Evolutionary conservation across 1,284 basidiomycete genomes (phyloP).

Genomic region (Fomitopsis schrenkii): DNA sequence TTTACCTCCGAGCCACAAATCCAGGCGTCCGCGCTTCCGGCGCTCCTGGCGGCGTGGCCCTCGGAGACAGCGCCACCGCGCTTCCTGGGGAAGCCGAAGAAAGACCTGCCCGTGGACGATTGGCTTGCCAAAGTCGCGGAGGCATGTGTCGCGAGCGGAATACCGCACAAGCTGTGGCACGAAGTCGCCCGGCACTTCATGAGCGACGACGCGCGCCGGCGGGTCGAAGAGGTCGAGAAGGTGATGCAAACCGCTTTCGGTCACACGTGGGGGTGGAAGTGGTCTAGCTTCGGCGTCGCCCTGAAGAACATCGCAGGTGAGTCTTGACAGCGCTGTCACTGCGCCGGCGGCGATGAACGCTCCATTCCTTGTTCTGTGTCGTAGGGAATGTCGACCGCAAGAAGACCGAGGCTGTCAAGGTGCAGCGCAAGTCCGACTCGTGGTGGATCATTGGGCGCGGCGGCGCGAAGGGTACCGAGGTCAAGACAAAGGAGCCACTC

Average conservation of each 20-base stretch:
- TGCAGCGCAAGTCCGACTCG: slow-evolving; percentile 44
- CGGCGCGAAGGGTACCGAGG: slow-evolving; percentile 11
- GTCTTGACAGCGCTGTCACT: slow-evolving; percentile 24
- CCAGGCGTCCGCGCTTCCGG: neutral
- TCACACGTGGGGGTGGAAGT: slow-evolving; percentile 67
- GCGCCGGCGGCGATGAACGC: too few species aligned
- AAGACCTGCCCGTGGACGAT: slow-evolving; percentile 55
- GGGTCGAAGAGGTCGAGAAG: slow-evolving; percentile 59
- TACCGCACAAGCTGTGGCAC: slow-evolving; percentile 70
- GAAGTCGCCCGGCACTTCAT: slow-evolving; percentile 70
- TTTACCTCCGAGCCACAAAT: neutral
- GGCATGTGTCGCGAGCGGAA: slow-evolving; percentile 54
- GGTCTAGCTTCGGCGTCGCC: slow-evolving; percentile 70
- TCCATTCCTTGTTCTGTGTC: neutral
- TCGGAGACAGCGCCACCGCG: slow-evolving; percentile 30
- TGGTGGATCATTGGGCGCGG: slow-evolving; percentile 54
- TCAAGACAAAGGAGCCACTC: neutral
- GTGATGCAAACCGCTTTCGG: slow-evolving; percentile 65
- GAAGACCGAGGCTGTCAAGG: slow-evolving; percentile 52
- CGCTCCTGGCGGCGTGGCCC: neutral
- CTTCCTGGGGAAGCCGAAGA: slow-evolving; percentile 60
- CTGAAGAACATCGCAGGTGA: slow-evolving; percentile 72
- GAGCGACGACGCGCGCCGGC: slow-evolving; percentile 56
- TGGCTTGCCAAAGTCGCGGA: slow-evolving; percentile 63
- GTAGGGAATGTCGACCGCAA: slow-evolving; percentile 54